A percentile compares a stretch with the other conserved stretches of the same genome.
These are phyloP conservation scores for Suaeda aralocaspica DNA, from an alignment of 148 eudicot genomes.

Conservation along the genomic window DNA sequence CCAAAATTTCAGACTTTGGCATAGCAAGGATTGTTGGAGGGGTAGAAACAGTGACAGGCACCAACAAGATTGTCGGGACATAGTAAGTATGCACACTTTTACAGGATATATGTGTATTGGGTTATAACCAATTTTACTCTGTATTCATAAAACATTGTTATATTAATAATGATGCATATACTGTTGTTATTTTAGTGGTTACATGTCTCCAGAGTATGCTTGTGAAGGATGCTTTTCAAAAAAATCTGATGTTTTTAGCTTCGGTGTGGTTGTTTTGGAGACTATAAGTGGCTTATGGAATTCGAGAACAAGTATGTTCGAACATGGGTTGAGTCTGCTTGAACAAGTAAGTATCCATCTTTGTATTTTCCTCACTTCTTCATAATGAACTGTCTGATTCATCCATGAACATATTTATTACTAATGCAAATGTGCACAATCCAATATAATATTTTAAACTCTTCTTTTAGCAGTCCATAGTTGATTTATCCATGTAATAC, in stretches of 20 bases:
- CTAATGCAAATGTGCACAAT: background rate
- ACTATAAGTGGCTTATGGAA: slow-evolving; percentile 31
- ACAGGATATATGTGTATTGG: too few relatives aligned
- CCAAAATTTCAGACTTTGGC: slow-evolving; percentile 33
- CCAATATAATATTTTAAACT: background rate
- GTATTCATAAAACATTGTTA: background rate
- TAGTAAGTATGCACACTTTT: slow-evolving; percentile 26
- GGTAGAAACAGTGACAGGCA: slow-evolving; percentile 24
- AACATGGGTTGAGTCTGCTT: slow-evolving; percentile 22
- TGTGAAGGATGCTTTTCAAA: slow-evolving; percentile 26
- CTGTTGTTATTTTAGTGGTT: slow-evolving; percentile 26
- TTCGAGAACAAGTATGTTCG: slow-evolving; percentile 16
- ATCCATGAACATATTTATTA: background rate
- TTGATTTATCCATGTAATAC: background rate
- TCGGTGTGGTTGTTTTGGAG: slow-evolving; percentile 31
- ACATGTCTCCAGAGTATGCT: slow-evolving; percentile 33
- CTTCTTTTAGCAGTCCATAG: background rate
- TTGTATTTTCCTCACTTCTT: background rate
- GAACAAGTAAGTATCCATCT: slow-evolving; percentile 24
- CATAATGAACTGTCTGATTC: background rate
- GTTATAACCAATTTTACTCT: too few relatives aligned
- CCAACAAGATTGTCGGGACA: slow-evolving; percentile 25
- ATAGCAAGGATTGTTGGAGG: slow-evolving; percentile 32
- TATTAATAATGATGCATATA: background rate
- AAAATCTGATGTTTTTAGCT: slow-evolving; percentile 31